Evolutionary conservation across 1,139 yeast species (phyloP).

Genomic region (Hemisphaericaspora lyxosophila): DNA sequence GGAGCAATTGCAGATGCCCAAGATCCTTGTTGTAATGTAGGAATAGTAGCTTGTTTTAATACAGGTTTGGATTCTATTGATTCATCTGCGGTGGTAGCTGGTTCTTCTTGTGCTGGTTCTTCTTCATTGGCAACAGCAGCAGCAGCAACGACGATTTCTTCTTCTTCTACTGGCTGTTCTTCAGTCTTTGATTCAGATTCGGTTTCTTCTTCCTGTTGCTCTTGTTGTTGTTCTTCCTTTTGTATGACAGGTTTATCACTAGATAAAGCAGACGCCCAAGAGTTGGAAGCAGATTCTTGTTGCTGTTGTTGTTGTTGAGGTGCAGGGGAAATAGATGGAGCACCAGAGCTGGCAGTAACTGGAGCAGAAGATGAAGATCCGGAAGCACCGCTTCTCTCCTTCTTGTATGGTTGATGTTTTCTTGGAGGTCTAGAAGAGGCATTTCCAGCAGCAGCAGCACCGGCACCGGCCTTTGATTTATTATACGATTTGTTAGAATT

Average conservation of each 20-base stretch:
- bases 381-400: slow-evolving; percentile 2
- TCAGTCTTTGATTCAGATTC: neutral
- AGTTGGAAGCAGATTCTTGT: slow-evolving; percentile 22
- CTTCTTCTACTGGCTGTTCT: slow-evolving; percentile 5
- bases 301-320: slow-evolving; percentile 7
- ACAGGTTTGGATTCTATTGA: slow-evolving; percentile 22
- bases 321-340: neutral
- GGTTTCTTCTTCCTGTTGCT: slow-evolving; percentile 2
- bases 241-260: slow-evolving; percentile 26
- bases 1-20: slow-evolving; percentile 67
- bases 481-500: slow-evolving; percentile 6
- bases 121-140: slow-evolving; percentile 4
- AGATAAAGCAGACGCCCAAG: slow-evolving; percentile 56
- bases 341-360: slow-evolving; percentile 3
- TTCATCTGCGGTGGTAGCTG: slow-evolving; percentile 10
- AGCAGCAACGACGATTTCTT: slow-evolving; percentile 2
- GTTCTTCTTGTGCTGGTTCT: slow-evolving; percentile 4
- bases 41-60: slow-evolving; percentile 31
- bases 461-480: slow-evolving; percentile 5
- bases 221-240: slow-evolving; percentile 16
- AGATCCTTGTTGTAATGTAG: slow-evolving; percentile 38
- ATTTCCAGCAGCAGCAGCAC: slow-evolving; percentile 2
- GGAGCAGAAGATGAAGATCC: slow-evolving; percentile 3
- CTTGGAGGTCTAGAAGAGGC: slow-evolving; percentile 11
- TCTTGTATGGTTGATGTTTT: slow-evolving; percentile 8